Evolutionary conservation across 73 alveolate species (phyloP).

Genomic region (Breviolum minutum): DNA sequence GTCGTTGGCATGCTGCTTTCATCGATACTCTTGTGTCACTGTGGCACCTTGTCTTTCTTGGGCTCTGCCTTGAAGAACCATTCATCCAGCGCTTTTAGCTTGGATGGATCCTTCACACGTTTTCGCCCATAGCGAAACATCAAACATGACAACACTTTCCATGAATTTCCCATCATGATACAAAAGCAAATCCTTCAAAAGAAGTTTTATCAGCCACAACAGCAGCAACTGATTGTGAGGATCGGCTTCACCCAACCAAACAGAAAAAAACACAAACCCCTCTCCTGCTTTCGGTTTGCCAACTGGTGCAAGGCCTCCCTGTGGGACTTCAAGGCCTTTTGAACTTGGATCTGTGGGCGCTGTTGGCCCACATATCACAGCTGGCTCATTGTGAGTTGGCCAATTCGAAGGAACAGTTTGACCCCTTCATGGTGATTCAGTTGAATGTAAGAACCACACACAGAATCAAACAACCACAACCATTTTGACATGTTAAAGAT

Average conservation of each 20-base stretch:
- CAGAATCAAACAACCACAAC: no score
- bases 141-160: not conserved
- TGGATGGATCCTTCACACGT: slow-evolving; percentile 42
- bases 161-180: no score
- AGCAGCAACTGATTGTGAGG: not conserved
- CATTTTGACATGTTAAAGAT: no score
- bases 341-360: not conserved
- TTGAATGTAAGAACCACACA: no score
- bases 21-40: not conserved
- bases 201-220: not conserved
- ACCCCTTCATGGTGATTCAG: no score
- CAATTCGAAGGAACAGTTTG: no score
- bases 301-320: slow-evolving; percentile 37
- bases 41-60: slow-evolving; percentile 40
- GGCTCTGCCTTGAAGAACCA: slow-evolving; percentile 54
- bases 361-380: no score
- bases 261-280: not conserved
- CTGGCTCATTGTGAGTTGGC: no score
- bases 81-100: slow-evolving; percentile 60
- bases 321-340: slow-evolving; percentile 4
- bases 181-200: no score
- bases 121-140: not conserved
- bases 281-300: slow-evolving; percentile 71
- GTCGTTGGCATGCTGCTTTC: no score
- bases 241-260: not conserved